A percentile compares a stretch with the other conserved stretches of the same genome.
Evolutionary conservation across 257 asterid species (phyloP).

Genomic region (Osmanthus fragrans): DNA sequence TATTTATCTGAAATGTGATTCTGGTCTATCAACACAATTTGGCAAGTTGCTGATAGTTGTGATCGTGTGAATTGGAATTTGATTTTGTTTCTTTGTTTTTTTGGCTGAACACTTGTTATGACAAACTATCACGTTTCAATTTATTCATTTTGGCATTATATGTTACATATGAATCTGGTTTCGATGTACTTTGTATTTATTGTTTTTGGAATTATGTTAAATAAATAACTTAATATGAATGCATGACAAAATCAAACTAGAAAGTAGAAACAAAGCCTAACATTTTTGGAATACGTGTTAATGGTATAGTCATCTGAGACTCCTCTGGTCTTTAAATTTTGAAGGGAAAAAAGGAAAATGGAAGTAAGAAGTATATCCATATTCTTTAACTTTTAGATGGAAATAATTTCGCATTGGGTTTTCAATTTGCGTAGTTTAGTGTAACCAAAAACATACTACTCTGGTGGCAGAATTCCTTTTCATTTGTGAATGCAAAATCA

Average conservation of each 20-base stretch:
- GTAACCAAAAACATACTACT: neutral
- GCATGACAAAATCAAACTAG: neutral
- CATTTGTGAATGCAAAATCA: neutral
- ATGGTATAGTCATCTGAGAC: neutral
- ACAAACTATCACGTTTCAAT: neutral
- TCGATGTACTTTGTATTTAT: neutral
- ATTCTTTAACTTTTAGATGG: neutral
- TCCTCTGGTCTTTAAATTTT: neutral
- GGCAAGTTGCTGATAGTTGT: conserved; percentile 1
- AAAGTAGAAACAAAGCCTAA: neutral
- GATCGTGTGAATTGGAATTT: conserved; percentile 16
- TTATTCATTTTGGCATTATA: neutral
- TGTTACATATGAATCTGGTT: neutral
- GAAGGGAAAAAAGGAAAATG: neutral
- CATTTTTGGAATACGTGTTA: neutral
- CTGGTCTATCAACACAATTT: neutral
- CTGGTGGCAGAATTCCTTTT: neutral
- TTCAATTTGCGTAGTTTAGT: neutral
- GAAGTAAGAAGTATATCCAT: neutral
- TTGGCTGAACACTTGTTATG: neutral
- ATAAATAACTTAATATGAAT: neutral
- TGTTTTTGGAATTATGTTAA: neutral
- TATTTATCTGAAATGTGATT: neutral
- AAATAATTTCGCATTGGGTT: neutral
- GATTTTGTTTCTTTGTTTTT: conserved; percentile 4